Conservation (phyloP, 441 rosid species). For the Oxalis stricta region DNA sequence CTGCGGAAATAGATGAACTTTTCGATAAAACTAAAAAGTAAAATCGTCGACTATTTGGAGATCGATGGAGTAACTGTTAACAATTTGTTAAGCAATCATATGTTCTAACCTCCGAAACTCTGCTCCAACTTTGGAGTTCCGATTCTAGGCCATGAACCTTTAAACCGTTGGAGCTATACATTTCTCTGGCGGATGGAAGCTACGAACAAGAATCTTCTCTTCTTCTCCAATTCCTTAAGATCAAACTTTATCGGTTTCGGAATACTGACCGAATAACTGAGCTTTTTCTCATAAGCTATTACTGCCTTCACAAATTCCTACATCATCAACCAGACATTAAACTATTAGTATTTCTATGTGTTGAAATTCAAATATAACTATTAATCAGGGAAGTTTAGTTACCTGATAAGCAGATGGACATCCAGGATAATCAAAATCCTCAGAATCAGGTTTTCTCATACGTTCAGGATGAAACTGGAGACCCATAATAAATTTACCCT, state of each 20-base stretch:
- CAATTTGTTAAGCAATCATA: background rate
- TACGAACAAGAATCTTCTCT: conserved; percentile 23
- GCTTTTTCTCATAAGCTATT: conserved; percentile 27
- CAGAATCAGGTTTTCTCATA: conserved; percentile 25
- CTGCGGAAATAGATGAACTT: conserved; percentile 6
- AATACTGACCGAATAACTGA: conserved; percentile 8
- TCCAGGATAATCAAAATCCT: conserved; percentile 52
- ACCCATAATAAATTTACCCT: conserved; percentile 52
- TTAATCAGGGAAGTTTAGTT: background rate
- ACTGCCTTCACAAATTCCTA: conserved; percentile 45
- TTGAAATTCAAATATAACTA: background rate
- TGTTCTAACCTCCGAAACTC: conserved; percentile 35
- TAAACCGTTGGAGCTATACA: conserved; percentile 21
- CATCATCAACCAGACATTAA: background rate
- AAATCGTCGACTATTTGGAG: background rate
- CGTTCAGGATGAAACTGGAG: conserved; percentile 49
- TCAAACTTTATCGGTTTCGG: conserved; percentile 14
- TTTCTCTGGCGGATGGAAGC: conserved; percentile 29
- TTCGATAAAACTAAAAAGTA: background rate
- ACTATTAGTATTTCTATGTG: background rate
- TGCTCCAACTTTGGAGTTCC: conserved; percentile 37
- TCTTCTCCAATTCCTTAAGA: conserved; percentile 24
- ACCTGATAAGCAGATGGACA: conserved; percentile 59
- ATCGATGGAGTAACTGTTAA: background rate
- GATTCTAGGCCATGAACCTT: conserved; percentile 21